phyloP scores from a whole-genome alignment of 176 grass and related monocot genomes.

The Oryza glaberrima region DNA sequence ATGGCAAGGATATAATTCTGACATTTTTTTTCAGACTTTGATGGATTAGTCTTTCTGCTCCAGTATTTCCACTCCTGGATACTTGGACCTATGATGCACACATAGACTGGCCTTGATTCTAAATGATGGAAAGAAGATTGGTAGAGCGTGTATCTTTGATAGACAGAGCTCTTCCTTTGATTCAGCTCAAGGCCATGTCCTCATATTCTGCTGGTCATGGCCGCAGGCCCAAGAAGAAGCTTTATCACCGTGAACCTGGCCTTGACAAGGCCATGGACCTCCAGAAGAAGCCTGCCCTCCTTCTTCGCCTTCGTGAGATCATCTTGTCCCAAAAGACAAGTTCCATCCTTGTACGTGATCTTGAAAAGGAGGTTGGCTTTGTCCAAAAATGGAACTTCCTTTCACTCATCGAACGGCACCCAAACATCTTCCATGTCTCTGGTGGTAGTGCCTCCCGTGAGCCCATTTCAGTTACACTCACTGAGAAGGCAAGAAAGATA shows the following conservation, averaged over 20 bases:
- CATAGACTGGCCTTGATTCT: not conserved
- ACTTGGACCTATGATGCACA: not conserved
- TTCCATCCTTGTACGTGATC: constrained; percentile 69
- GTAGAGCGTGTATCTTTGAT: not conserved
- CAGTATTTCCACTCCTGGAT: constrained; percentile 10
- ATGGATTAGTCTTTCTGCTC: not conserved
- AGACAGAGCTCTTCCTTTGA: constrained; percentile 10
- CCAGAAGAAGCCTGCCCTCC: constrained; percentile 74
- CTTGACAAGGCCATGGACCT: constrained; percentile 89
- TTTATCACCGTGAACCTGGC: constrained; percentile 77
- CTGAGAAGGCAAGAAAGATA: constrained; percentile 75
- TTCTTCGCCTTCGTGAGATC: constrained; percentile 68
- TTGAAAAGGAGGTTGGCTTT: constrained; percentile 90
- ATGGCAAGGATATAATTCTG: not conserved
- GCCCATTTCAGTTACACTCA: constrained; percentile 72
- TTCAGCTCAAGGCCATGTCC: constrained; percentile 56
- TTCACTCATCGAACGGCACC: constrained; percentile 70
- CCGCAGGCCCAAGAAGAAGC: constrained; percentile 76
- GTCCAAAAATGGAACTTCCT: constrained; percentile 84
- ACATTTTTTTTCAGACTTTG: constrained; percentile 16
- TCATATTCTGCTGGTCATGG: constrained; percentile 57
- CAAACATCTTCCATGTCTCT: constrained; percentile 66
- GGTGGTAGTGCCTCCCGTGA: constrained; percentile 50
- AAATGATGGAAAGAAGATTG: constrained; percentile 37
- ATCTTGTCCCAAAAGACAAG: constrained; percentile 60